Base-by-base conservation (phyloP, 176 grass and related monocot species). In the Rhipidocladum racemiflorum region DNA sequence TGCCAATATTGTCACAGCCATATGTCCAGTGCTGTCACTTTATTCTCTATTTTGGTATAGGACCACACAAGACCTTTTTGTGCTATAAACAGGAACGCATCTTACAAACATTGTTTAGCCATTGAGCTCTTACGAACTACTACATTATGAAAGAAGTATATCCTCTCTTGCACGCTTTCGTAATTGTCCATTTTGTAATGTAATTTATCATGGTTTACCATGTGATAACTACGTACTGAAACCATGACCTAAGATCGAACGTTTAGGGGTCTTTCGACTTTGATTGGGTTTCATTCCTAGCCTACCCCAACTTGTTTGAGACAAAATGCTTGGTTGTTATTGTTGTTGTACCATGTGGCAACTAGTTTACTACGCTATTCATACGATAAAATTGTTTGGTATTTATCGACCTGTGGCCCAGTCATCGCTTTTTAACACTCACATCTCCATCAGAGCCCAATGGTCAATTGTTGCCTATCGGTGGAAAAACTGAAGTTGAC, bases 401-500 rank as follows among this genome's bases (percentile, higher is more conserved):
- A 50, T 32, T 17, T 78, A n/a, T 82, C 15, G 30, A 59, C 6
- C 6, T 27, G 13, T 48, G 45, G 23, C 6, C 21, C 36, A 71
- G 56, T 57, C 5, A 54, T 89, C 43, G 61, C 54, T 77, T 53
- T 57, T 53, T 57, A 28, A 68, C 44, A 83, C 60, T 88, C 20
- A 9, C n/a, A 71, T 76, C 38, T 71, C 35, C 49, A 72, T 83
- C 80, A 97, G 95, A 92, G 61, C 86, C 92, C 10, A 87, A 86
- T 78, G 86, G 92, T 55, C 87, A 97, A 64, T 70, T 94, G 76
- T 83, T 97, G 69, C 89, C 75, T 80, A 91, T 97, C 73, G 89
- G 83, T 84, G 95, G 95, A 63, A 91, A 92, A 89, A 89, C 80
- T 68, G 92, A 94, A 83, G 83, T 91, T 73, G 95, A 89, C 71